Percentiles rank a stretch among this genome's conserved stretches.
phyloP scores from a whole-genome alignment of 23 red algal species.

The Pyropia haitanensis region DNA sequence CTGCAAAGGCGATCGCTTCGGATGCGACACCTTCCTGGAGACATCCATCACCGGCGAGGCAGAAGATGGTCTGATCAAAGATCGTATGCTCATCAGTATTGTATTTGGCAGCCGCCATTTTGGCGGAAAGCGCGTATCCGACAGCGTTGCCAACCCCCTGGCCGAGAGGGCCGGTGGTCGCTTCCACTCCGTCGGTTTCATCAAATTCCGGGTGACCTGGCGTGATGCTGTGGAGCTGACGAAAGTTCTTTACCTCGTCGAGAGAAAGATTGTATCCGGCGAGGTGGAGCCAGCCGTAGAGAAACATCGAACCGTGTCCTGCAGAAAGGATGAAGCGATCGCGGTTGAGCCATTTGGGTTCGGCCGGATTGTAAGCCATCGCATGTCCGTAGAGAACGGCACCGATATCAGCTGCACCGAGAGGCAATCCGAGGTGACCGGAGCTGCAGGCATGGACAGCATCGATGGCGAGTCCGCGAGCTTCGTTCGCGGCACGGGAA shows the following conservation, averaged over 20 bases:
- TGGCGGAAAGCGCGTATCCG: not conserved
- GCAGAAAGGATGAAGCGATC: conserved; percentile 7
- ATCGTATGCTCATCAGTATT: not conserved
- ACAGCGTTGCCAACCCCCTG: conserved; percentile 1
- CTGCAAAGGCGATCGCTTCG: conserved; percentile 5
- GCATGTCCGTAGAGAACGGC: not conserved
- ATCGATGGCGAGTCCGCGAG: not conserved
- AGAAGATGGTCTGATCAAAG: not conserved
- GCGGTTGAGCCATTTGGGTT: conserved; percentile 1
- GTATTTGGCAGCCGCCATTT: not conserved
- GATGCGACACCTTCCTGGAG: conserved; percentile 4
- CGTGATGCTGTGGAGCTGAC: conserved; percentile 1
- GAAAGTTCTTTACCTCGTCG: conserved; percentile 6
- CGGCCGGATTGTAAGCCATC: not conserved
- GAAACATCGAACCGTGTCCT: not conserved
- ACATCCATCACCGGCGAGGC: not conserved
- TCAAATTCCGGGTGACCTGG: conserved; percentile 6
- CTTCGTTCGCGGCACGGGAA: not conserved
- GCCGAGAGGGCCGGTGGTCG: conserved; percentile 6
- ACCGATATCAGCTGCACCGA: not conserved
- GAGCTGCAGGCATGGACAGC: not conserved
- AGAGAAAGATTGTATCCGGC: conserved; percentile 1
- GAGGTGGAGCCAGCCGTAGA: not conserved
- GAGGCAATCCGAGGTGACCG: conserved; percentile 1
- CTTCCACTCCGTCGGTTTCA: not conserved